Evolutionary conservation across 2,329 filamentous ascomycete genomes (phyloP).

Genomic region (Aureobasidium sp.): DNA sequence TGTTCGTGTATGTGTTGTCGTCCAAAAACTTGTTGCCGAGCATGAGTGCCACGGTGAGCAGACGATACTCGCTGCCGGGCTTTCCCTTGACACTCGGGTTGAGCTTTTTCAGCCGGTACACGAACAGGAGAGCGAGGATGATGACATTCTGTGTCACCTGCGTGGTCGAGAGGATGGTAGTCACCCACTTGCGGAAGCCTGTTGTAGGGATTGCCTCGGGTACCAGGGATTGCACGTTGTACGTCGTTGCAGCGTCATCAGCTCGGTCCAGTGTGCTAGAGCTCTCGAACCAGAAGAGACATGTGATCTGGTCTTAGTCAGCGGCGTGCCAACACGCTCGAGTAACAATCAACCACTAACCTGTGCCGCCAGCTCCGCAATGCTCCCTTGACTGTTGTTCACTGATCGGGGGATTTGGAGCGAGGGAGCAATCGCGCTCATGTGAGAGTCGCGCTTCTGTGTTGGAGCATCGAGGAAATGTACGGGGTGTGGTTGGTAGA

Average conservation of each 20-base stretch:
- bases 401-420: conserved; percentile 69
- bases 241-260: conserved; percentile 40
- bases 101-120: conserved; percentile 83
- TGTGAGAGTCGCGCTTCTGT: conserved; percentile 19
- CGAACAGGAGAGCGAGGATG: conserved; percentile 78
- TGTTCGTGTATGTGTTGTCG: conserved; percentile 98
- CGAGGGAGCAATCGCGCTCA: conserved; percentile 37
- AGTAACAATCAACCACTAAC: conserved; percentile 36
- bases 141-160: conserved; percentile 96
- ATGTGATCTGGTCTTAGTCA: conserved; percentile 61
- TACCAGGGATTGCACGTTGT: conserved; percentile 46
- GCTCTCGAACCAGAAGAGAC: conserved; percentile 95
- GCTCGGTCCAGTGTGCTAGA: conserved; percentile 69
- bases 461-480: conserved; percentile 15
- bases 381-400: conserved; percentile 62
- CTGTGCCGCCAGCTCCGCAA: conserved; percentile 77
- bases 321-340: conserved; percentile 15
- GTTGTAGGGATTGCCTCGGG: conserved; percentile 65
- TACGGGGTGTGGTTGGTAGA: conserved; percentile 17
- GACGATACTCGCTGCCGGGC: conserved; percentile 82
- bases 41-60: conserved; percentile 94
- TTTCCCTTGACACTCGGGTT: conserved; percentile 87
- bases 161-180: conserved; percentile 81
- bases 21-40: conserved; percentile 97
- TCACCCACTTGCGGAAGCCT: conserved; percentile 89